A percentile compares a stretch with the other conserved stretches of the same genome.
Evolutionary conservation across 352 stramenopile species (phyloP).

Genomic region (Globisporangium nodosum): DNA sequence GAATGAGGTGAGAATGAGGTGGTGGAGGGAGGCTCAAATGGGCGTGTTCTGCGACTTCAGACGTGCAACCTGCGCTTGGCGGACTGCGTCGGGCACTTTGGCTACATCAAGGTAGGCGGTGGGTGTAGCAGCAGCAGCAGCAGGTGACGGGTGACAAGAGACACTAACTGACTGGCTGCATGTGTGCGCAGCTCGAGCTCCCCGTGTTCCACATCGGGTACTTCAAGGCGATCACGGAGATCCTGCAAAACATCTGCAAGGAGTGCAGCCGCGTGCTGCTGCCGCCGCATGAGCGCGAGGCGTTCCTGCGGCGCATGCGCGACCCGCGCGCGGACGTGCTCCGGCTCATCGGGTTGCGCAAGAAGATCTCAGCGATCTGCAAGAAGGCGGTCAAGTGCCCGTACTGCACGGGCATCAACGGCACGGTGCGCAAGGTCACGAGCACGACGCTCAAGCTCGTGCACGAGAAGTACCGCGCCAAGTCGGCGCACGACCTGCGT

Average conservation of each 20-base stretch:
- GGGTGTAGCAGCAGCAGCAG: background rate
- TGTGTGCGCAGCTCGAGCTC: constrained; percentile 70
- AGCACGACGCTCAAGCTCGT: constrained; percentile 97
- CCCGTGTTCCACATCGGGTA: constrained; percentile 99
- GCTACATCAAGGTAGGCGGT: constrained; percentile 89
- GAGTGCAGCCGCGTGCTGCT: constrained; percentile 95
- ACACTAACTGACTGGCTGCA: background rate
- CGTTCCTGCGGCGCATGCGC: constrained; percentile 87
- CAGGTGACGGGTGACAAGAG: background rate
- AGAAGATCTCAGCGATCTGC: constrained; percentile 95
- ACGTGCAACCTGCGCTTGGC: constrained; percentile 89
- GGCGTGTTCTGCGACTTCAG: constrained; percentile 1
- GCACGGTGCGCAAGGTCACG: constrained; percentile 97
- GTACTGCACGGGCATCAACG: constrained; percentile 95
- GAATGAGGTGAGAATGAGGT: background rate
- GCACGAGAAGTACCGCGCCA: constrained; percentile 96
- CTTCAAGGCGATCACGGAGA: constrained; percentile 97
- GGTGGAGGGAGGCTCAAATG: background rate
- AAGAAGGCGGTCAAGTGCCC: constrained; percentile 96
- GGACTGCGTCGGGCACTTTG: constrained; percentile 98
- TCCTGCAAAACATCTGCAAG: constrained; percentile 98
- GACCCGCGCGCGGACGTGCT: constrained; percentile 75
- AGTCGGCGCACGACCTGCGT: constrained; percentile 74
- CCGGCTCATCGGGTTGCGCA: constrained; percentile 75
- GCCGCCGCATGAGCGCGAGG: constrained; percentile 80